Evolutionary conservation across 1,139 yeast species (phyloP).

Genomic region (Trichomonascaceae sp.): DNA sequence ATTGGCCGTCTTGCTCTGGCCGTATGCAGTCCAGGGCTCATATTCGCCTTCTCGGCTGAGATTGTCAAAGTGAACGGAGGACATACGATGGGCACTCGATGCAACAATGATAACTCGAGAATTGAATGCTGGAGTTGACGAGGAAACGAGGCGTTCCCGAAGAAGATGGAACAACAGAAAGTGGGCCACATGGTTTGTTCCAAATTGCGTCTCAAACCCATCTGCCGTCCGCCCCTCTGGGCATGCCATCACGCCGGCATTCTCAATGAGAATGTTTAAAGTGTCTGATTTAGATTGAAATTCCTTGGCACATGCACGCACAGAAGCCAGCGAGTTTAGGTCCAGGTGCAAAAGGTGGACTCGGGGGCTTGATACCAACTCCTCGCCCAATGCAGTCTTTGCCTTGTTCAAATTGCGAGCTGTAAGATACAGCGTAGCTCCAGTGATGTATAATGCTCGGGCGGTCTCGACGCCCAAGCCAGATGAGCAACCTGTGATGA

Average conservation of each 20-base stretch:
- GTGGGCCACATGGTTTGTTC: slow-evolving; percentile 62
- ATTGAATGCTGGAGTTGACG: slow-evolving; percentile 27
- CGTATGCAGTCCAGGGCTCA: slow-evolving; percentile 12
- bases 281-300: slow-evolving; percentile 4
- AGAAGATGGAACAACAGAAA: slow-evolving; percentile 17
- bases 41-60: slow-evolving; percentile 9
- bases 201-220: slow-evolving; percentile 58
- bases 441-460: too few species aligned
- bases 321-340: slow-evolving; percentile 5
- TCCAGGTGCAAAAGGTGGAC: too few species aligned
- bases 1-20: slow-evolving; percentile 20
- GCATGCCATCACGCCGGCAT: slow-evolving; percentile 10
- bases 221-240: slow-evolving; percentile 24
- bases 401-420: too few species aligned
- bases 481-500: too few species aligned
- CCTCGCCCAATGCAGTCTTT: too few species aligned
- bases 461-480: too few species aligned
- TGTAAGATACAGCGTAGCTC: too few species aligned
- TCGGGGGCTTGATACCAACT: too few species aligned
- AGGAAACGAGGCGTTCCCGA: slow-evolving; percentile 9
- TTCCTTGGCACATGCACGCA: slow-evolving; percentile 5
- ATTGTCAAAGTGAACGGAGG: slow-evolving; percentile 18
- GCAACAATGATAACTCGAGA: slow-evolving; percentile 54
- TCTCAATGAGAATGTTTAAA: slow-evolving; percentile 8
- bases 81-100: slow-evolving; percentile 43